Base-by-base conservation (phyloP, 2,329 filamentous ascomycete species). In the Scedosporium boydii region DNA sequence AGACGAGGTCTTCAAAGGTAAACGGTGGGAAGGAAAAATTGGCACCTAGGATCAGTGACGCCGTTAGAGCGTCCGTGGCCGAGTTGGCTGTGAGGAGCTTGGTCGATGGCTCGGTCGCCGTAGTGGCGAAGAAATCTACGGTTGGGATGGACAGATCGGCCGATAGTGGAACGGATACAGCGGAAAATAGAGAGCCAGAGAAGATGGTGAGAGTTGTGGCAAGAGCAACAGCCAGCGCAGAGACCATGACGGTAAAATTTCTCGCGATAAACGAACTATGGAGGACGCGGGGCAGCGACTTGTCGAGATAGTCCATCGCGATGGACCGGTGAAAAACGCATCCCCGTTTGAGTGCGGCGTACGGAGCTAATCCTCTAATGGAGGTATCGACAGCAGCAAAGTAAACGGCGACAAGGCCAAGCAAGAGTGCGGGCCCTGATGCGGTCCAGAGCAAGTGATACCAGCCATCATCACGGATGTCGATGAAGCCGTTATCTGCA, bases 391-490 rank as follows among this genome's bases (percentile, higher is more conserved):
- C 66, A 0, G 69, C 62, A 10, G 66, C 65, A 63, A 74, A 69
- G 60, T 74, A 74, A 46, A 71, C 61, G 1, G 70, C 69, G 2
- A 75, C 62, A 0, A 69, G 23, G 0, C 69, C 66, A 1, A 76
- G 63, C 2, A 72, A 61, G 5, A 73, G 21, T 0, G 71, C 70
- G 0, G 75, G 73, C 0, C 71, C 66, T 0, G 69, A 63, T 0
- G 69, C 70, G 2, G 73, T 76, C 74, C 75, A 77, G 2, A 73
- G 61, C 23, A 76, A 63, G 58, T 76, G 73, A 3, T 67, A 61
- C 21, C 69, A 67, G 27, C 70, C 68, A 4, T 70, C 66, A 7
- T 67, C 60, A 1, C 61, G 64, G 21, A 74, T 69, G 2, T 70
- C 70, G 0, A 65, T 67, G 3, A 77, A 63, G 0, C 75, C 75